Evolutionary conservation across 495 filamentous ascomycete genomes (phyloP).

Genomic region (Hypoxylon crocopeplum): DNA sequence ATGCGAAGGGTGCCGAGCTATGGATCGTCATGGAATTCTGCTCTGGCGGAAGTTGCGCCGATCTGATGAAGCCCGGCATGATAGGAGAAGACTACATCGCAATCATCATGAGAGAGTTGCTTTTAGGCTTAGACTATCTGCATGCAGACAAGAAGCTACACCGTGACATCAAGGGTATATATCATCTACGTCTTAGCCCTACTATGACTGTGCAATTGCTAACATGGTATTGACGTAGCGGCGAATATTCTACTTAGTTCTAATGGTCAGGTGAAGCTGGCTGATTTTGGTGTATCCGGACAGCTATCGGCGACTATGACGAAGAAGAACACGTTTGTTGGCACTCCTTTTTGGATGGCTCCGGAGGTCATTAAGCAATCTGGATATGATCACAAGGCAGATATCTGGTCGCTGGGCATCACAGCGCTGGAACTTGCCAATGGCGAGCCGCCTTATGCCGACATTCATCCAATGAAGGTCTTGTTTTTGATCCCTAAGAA

Average conservation of each 20-base stretch:
- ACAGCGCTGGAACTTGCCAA: conserved; percentile 92
- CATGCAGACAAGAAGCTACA: conserved; percentile 96
- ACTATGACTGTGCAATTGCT: conserved; percentile 4
- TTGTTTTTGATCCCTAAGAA: conserved; percentile 97
- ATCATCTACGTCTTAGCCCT: not conserved
- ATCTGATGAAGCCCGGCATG: conserved; percentile 89
- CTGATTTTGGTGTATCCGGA: conserved; percentile 96
- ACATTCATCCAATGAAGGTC: conserved; percentile 99
- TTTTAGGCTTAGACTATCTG: conserved; percentile 90
- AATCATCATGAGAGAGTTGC: conserved; percentile 88
- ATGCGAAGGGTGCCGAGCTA: conserved; percentile 89
- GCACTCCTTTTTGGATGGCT: conserved; percentile 99
- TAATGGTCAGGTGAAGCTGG: conserved; percentile 94
- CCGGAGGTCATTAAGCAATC: conserved; percentile 98
- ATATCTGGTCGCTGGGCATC: conserved; percentile 99
- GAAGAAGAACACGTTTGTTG: conserved; percentile 98
- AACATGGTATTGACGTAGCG: conserved; percentile 58
- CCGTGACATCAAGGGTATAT: conserved; percentile 90
- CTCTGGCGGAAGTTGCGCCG: conserved; percentile 89
- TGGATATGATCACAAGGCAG: conserved; percentile 97
- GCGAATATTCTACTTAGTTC: conserved; percentile 87
- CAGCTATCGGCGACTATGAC: conserved; percentile 99
- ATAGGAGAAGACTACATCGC: conserved; percentile 94
- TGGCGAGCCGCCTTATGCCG: conserved; percentile 93
- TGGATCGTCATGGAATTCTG: conserved; percentile 99